Base-by-base conservation (phyloP, 78 protist species). In the Cavenderia fasciculata region DNA sequence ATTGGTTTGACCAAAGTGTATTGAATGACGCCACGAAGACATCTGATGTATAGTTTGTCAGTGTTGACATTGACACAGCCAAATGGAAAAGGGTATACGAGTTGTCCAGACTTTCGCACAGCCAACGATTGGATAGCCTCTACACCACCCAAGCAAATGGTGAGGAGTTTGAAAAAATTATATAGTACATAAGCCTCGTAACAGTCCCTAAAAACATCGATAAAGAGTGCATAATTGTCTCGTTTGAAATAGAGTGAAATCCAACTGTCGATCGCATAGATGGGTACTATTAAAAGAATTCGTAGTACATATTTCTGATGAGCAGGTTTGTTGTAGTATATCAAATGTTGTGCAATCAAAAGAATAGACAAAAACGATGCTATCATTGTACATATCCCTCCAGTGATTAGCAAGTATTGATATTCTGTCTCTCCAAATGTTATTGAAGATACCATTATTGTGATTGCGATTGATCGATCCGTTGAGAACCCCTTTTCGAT, bases 101-200 rank as follows among this genome's bases (percentile, higher is more conserved):
- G n/a, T 54, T 73, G 82, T 73, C 29, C 25, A 10, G 29, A 49
- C 8, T 73, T 73, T 38, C 21, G 49, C 8, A 4, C 10, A 10
- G 54, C 18, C 11, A 54, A 40, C 12, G 59, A 63, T 23, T 54
- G 11, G 1, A 73, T 33, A 38, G 82, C 82, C 8, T 73, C 82
- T 38, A 54, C 82, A 23, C 82, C 82, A 54, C 82, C 82, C 18
- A 73, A 38, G 29, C 33, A 73, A 23, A 63, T 34, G 25, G 33
- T 27, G 12, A 73, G 27, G 18, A 73, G 38, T 54, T 73, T 73
- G 27, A 73, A 73, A 36, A 73, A 73, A 73, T 51, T 49, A 25
- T 73, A 73, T 38, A 73, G 38, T 18, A 73, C 82, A 56, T 73
- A 73, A 10, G 52, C 51, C 38, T 73, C 82, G 38, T 73, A 73